Evolutionary conservation across 305 asterid genomes (phyloP), one percentile per base, ranked within the genome.

Genomic region (Fraxinus velutina): DNA sequence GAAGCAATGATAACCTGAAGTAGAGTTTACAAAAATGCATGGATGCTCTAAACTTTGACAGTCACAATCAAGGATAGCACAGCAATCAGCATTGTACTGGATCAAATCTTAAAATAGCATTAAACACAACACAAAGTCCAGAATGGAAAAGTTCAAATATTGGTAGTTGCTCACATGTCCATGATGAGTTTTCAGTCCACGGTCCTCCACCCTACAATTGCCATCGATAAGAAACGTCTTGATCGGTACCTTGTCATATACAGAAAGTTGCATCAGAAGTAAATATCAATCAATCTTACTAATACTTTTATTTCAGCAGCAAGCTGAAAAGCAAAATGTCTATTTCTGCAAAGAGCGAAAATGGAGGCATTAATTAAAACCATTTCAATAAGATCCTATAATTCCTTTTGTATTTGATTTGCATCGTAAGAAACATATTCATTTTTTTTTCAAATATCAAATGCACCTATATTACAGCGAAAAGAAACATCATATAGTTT

Each of bases 181-280:
- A 84, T 96, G 98, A 83, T 96, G 99, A 68, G 98, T 92, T 92
- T 96, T 94, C 87, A 96, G 86, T 80, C 98, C 98, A 79, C 97
- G 92, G 71, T 94, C 98, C 87, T 94, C 99, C 94, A 96, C 97
- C 83, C 98, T 89, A 85, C 97, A 96, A 86, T 93, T 94, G 27
- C 98, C 97, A 89, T 96, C 98, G 42, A 94, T 90, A 80, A 88
- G 87, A 83, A 96, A 93, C 81, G 97, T 91, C 93, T 92, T 92
- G 89, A 91, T 90, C 32, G 98, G 98, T 75, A 95, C 92, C 99
- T 94, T 82, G 77, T 62, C 83, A 85, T 79, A 86, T 55, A 71
- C 9, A 68, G 39, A 68, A 68, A 29, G 37, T 64, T 76, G 34
- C 62, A 55, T 19, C 73, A 29, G 33, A 68, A 27, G 8, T 13